Percentiles rank a stretch among this genome's conserved stretches.
Evolutionary conservation across 2,329 filamentous ascomycete species (phyloP).

Genomic region (Metarhizium robertsii): DNA sequence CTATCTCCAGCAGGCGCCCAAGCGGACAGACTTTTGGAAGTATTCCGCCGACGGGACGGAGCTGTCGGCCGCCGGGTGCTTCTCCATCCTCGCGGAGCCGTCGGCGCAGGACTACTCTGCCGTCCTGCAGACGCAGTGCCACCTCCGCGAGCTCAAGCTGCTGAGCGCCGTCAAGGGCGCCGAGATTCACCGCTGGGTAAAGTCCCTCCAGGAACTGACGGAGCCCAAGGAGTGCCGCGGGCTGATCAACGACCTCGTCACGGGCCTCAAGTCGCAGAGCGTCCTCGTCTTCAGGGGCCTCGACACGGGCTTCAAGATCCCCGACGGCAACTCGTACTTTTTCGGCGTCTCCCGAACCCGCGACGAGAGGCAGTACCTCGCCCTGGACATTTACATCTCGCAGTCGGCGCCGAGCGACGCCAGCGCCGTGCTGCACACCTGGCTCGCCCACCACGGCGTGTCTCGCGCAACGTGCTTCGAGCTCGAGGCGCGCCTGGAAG

Average conservation of each 20-base stretch:
- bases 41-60: constrained; percentile 16
- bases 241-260: constrained; percentile 17
- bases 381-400: constrained; percentile 26
- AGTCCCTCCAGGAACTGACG: constrained; percentile 13
- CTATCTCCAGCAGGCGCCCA: constrained; percentile 15
- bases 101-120: constrained; percentile 18
- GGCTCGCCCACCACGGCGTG: constrained; percentile 26
- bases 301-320: constrained; percentile 24
- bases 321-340: constrained; percentile 20
- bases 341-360: constrained; percentile 22
- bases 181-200: constrained; percentile 17
- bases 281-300: constrained; percentile 24
- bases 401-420: constrained; percentile 21
- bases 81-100: constrained; percentile 19
- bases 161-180: constrained; percentile 19
- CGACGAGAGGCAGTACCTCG: constrained; percentile 4
- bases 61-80: constrained; percentile 19
- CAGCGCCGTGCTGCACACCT: constrained; percentile 25
- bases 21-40: constrained; percentile 21
- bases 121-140: constrained; percentile 20
- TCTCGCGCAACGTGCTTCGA: constrained; percentile 22
- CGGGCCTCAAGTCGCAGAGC: constrained; percentile 16
- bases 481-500: constrained; percentile 19
- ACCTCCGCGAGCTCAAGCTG: constrained; percentile 21
- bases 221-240: constrained; percentile 9